Evolutionary conservation across 2,329 filamentous ascomycete genomes (phyloP), one percentile per base, ranked within the genome.

Genomic region (Elsinoe necatrix): DNA sequence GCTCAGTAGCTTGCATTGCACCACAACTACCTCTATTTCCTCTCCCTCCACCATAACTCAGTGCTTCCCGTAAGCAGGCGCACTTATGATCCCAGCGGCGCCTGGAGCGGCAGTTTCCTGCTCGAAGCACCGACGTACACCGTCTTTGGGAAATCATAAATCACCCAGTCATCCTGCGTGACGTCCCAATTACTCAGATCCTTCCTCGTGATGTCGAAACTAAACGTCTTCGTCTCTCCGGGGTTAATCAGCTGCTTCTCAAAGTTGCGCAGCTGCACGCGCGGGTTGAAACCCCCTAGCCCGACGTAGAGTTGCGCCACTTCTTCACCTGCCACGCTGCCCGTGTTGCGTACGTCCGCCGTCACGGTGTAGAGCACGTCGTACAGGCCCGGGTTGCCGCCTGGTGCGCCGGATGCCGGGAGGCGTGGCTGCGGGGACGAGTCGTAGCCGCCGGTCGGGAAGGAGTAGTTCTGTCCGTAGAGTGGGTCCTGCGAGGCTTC

Each of bases 161-260:
- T 54, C 37, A 51, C 57, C 85, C 85, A 89, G 55, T 83, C 76
- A 69, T 86, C 81, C 37, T 67, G 62, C 0, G 69, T 68, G 0
- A 76, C 70, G 66, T 86, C 80, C 84, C 84, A 87, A 57, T 83
- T 78, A 62, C 81, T 84, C 37, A 87, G 60, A 66, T 87, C 84
- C 52, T 80, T 77, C 39, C 80, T 73, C 34, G 75, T 77, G 29
- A 87, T 65, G 12, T 73, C 69, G 61, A 87, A 79, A 0, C 67
- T 72, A 2, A 81, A 75, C 1, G 69, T 76, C 34, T 72, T 68
- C 2, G 68, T 75, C 55, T 76, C 74, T 1, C 77, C 78, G 0
- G 75, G 65, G 3, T 69, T 70, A 16, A 87, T 65, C 14, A 66
- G 66, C 4, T 83, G 71, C 69, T 86, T 85, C 58, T 77, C 75